Evolutionary conservation across 2,329 filamentous ascomycete genomes (phyloP).

Genomic region (Purpureocillium lavendulum): DNA sequence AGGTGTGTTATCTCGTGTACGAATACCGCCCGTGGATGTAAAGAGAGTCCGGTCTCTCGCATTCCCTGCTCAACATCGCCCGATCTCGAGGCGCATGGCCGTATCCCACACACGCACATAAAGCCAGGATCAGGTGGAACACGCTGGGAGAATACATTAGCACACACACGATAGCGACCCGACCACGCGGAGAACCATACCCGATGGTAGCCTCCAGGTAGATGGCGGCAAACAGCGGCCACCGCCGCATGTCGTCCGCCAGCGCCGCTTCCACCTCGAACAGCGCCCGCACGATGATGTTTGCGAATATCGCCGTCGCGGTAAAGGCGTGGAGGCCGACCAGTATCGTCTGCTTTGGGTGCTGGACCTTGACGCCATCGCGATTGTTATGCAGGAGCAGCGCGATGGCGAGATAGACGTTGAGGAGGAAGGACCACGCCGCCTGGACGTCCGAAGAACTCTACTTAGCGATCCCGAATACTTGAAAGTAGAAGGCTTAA

Average conservation of each 20-base stretch:
- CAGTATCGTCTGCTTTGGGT: not conserved
- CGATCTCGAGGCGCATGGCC: not conserved
- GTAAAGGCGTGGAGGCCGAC: not conserved
- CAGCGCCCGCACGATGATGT: not conserved
- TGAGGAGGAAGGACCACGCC: not conserved
- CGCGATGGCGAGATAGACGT: not conserved
- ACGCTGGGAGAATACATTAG: not conserved
- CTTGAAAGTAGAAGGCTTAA: no score
- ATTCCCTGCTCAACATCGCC: not conserved
- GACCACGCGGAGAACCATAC: not conserved
- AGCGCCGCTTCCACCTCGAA: not conserved
- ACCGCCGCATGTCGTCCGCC: not conserved
- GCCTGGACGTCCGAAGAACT: not conserved
- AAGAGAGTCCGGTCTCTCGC: no score
- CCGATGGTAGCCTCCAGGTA: not conserved
- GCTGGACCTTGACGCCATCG: not conserved
- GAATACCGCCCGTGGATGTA: no score
- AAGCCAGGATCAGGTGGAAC: not conserved
- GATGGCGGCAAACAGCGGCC: not conserved
- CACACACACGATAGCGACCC: no score
- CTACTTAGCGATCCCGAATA: no score
- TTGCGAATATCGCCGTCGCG: not conserved
- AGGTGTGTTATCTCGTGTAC: no score
- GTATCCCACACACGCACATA: not conserved
- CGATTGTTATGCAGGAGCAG: not conserved